Conservation (phyloP, 2,329 filamentous ascomycete genomes). For the Tricladium varicosporioides region DNA sequence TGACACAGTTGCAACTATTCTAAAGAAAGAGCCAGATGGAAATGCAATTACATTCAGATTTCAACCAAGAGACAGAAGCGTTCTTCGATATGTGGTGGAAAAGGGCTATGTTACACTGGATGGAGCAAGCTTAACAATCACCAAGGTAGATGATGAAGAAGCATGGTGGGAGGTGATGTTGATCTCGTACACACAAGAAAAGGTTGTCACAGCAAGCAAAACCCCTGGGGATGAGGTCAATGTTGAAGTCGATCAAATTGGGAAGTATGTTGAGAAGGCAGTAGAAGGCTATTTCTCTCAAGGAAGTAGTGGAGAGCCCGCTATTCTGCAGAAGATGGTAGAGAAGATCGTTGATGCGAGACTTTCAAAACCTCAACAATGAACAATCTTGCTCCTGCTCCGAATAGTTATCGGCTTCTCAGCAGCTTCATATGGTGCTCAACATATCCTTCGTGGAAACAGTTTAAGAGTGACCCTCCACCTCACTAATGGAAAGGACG, state of each 20-base stretch:
- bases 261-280: conserved; percentile 87
- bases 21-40: conserved; percentile 73
- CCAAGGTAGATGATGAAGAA: conserved; percentile 73
- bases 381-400: background rate
- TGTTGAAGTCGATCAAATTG: conserved; percentile 46
- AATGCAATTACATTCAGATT: conserved; percentile 89
- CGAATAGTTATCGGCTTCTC: background rate
- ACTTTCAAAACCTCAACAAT: conserved; percentile 36
- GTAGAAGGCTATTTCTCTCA: conserved; percentile 75
- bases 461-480: no score
- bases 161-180: conserved; percentile 97
- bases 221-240: conserved; percentile 36
- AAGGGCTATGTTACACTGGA: conserved; percentile 96
- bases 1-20: conserved; percentile 79
- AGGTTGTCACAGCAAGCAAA: conserved; percentile 56
- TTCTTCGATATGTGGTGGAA: conserved; percentile 87
- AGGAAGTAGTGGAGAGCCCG: conserved; percentile 49
- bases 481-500: no score
- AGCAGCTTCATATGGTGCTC: background rate
- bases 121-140: conserved; percentile 91
- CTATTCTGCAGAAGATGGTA: conserved; percentile 69
- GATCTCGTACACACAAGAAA: conserved; percentile 93
- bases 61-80: conserved; percentile 62
- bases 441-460: background rate
- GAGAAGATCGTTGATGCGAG: conserved; percentile 72